Evolutionary conservation across 2,329 filamentous ascomycete species (phyloP).

Genomic region (Botryosphaeria agaves): DNA sequence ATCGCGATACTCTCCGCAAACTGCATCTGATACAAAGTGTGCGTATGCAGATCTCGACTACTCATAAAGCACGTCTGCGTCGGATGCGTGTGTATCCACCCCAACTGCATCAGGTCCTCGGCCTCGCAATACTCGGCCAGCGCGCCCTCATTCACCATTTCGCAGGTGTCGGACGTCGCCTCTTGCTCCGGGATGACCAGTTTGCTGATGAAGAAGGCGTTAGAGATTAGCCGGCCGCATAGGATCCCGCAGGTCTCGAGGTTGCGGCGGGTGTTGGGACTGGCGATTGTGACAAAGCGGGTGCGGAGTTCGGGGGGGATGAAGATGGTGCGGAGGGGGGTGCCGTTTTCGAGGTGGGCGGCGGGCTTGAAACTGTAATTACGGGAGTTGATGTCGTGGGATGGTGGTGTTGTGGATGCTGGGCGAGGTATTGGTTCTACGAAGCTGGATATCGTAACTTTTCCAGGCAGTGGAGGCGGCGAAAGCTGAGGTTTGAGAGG

Average conservation of each 20-base stretch:
- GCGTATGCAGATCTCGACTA: slow-evolving; percentile 82
- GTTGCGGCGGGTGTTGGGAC: slow-evolving; percentile 60
- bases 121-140: slow-evolving; percentile 81
- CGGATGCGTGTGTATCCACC: slow-evolving; percentile 97
- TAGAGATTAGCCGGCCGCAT: slow-evolving; percentile 78
- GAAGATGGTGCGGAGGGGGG: slow-evolving; percentile 74
- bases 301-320: slow-evolving; percentile 59
- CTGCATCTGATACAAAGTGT: slow-evolving; percentile 90
- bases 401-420: slow-evolving; percentile 10
- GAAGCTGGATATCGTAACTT: slow-evolving; percentile 6
- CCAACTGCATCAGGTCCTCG: slow-evolving; percentile 69
- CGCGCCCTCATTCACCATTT: slow-evolving; percentile 71
- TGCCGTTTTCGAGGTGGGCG: slow-evolving; percentile 78
- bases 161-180: slow-evolving; percentile 82
- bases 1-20: slow-evolving; percentile 92
- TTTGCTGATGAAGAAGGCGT: slow-evolving; percentile 79
- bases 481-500: slow-evolving; percentile 9
- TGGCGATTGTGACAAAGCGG: slow-evolving; percentile 57
- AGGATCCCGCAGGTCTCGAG: slow-evolving; percentile 93
- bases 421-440: slow-evolving; percentile 8
- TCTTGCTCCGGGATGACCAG: slow-evolving; percentile 84
- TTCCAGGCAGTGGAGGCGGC: slow-evolving; percentile 11
- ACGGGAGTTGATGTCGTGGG: slow-evolving; percentile 25
- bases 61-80: slow-evolving; percentile 98
- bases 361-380: slow-evolving; percentile 69